These are phyloP conservation scores for Salix dunnii DNA, from an alignment of 345 rosid species.

Conservation along the genomic window DNA sequence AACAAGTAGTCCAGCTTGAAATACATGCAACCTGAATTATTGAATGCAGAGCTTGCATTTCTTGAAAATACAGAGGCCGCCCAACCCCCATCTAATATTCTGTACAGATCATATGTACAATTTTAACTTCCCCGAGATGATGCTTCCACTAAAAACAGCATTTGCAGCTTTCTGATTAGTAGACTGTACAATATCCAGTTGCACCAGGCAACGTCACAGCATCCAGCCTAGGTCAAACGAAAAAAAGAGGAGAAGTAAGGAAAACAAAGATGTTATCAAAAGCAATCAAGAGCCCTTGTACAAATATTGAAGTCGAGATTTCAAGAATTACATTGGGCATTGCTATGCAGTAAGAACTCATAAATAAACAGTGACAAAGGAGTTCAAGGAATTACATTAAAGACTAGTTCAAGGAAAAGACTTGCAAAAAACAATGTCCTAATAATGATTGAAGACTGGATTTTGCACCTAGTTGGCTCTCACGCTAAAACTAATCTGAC, in stretches of 20 bases:
- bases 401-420: neutral
- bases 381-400: neutral
- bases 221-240: neutral
- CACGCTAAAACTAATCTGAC: neutral
- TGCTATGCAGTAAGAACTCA: neutral
- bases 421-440: neutral
- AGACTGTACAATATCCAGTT: slow-evolving; percentile 9
- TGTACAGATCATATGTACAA: neutral
- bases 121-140: neutral
- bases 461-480: neutral
- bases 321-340: no score
- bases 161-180: neutral
- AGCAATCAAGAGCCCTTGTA: neutral
- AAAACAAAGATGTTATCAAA: neutral
- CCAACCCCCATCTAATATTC: neutral
- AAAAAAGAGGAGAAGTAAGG: neutral
- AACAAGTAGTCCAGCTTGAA: neutral
- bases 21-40: neutral
- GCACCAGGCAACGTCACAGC: slow-evolving; percentile 3
- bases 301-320: neutral
- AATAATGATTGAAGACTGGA: neutral
- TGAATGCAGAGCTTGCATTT: neutral
- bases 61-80: neutral
- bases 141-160: neutral
- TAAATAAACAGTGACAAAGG: neutral